A percentile compares a stretch with the other conserved stretches of the same genome.
phyloP scores from a whole-genome alignment of 2,329 filamentous ascomycete species.

The Neofusicoccum ribis region DNA sequence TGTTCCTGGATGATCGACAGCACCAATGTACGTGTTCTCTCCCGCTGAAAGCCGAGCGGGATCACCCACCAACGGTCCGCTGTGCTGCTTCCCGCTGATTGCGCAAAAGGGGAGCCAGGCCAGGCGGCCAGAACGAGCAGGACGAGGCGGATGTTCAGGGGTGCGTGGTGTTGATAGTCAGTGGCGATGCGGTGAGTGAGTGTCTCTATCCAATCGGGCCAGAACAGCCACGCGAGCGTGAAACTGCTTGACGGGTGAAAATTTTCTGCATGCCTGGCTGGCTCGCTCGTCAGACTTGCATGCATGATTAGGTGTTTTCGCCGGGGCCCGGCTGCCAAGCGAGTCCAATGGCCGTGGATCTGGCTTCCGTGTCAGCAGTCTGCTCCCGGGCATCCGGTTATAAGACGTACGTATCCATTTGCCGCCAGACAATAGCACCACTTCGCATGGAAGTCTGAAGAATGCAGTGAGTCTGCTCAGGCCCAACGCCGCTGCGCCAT shows the following conservation, averaged over 20 bases:
- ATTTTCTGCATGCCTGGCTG: conserved; percentile 10
- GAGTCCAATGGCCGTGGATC: neutral
- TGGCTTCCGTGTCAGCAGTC: neutral
- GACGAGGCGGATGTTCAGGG: conserved; percentile 4
- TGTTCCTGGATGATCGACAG: neutral
- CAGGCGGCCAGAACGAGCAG: neutral
- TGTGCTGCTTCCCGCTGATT: conserved; percentile 2
- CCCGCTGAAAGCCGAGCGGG: neutral
- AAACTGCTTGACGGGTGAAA: neutral
- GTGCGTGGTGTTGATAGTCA: conserved; percentile 3
- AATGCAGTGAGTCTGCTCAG: neutral
- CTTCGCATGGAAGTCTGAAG: neutral
- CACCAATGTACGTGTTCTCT: conserved; percentile 12
- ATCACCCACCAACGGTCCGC: neutral
- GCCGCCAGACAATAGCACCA: neutral
- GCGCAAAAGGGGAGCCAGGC: neutral
- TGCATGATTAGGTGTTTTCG: conserved; percentile 13
- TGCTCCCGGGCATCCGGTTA: conserved; percentile 2
- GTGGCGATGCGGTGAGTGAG: conserved; percentile 6
- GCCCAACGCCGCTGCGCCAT: neutral
- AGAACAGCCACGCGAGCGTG: neutral
- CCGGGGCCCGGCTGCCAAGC: neutral
- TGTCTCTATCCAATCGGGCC: conserved; percentile 8
- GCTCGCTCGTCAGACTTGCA: conserved; percentile 8
- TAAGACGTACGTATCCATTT: neutral